phyloP scores from a whole-genome alignment of 495 filamentous ascomycete genomes.

The Neurospora sp. region DNA sequence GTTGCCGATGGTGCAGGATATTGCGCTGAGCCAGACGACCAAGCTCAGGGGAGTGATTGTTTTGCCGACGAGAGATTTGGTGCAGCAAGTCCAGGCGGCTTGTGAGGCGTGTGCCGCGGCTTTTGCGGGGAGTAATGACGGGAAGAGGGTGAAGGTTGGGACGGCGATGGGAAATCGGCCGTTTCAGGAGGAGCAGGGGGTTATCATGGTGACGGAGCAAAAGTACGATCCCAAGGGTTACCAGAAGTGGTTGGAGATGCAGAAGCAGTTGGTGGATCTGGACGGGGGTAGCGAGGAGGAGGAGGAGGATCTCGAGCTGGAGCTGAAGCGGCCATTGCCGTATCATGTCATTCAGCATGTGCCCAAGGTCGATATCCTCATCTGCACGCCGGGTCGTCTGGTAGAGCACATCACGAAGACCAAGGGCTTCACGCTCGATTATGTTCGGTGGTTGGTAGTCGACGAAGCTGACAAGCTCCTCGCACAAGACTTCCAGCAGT shows the following conservation, averaged over 20 bases:
- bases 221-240: conserved; percentile 29
- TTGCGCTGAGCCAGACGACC: conserved; percentile 49
- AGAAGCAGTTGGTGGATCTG: conserved; percentile 4
- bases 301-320: not conserved
- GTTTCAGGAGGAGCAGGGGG: conserved; percentile 63
- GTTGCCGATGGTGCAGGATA: conserved; percentile 69
- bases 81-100: conserved; percentile 66
- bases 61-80: conserved; percentile 82
- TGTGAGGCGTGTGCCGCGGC: conserved; percentile 53
- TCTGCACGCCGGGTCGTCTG: conserved; percentile 84
- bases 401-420: conserved; percentile 85
- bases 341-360: conserved; percentile 51
- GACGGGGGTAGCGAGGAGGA: conserved; percentile 17
- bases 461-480: conserved; percentile 92
- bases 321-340: conserved; percentile 30
- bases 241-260: conserved; percentile 14
- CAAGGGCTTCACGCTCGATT: conserved; percentile 62
- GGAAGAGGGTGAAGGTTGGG: conserved; percentile 61
- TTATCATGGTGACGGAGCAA: conserved; percentile 52
- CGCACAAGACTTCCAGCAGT: conserved; percentile 86
- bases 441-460: conserved; percentile 77
- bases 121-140: conserved; percentile 30
- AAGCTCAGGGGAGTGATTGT: conserved; percentile 69
- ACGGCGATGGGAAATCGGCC: conserved; percentile 71
- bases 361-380: conserved; percentile 76